Evolutionary conservation across 129 eudicot species (phyloP), one percentile per base, ranked within the genome.

Genomic region (Escallonia herrerae): DNA sequence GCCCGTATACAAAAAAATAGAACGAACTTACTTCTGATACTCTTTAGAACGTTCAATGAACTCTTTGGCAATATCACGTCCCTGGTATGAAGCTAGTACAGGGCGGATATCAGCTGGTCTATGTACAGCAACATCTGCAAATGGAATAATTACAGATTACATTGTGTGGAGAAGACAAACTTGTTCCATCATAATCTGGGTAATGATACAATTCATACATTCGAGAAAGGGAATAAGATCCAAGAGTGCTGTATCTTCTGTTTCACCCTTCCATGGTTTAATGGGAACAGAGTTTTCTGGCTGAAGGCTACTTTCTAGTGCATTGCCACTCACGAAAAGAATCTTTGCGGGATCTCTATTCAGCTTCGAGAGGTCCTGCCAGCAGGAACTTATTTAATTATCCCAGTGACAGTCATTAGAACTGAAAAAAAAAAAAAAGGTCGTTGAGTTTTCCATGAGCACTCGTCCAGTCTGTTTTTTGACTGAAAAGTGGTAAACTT

Each of bases 151-250:
- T 9, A 54, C 44, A 11, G 11, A 44, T 22, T 7, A n/a, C 4
- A 22, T 22, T 22, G 33, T 22, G 33, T 22, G 33, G 33, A 22
- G 1, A 22, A 22, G 33, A 22, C 33, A 22, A 22, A 22, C 33
- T 22, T 22, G 33, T 1, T 22, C 1, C 33, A 22, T 0, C 33
- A 22, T 22, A 45, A 11, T 15, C 49, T 58, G 46, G 64, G 3
- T 47, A 40, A n/a, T 33, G 3, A 11, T 14, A 15, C 2, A 22
- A 54, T 51, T 67, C 85, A 82, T 73, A 87, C 97, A 91, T 45
- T 87, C 94, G 64, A 91, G 94, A 69, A 91, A 91, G 7, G 97
- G 97, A 76, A 91, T 82, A 63, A 91, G 91, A 83, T 91, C 97
- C 65, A 91, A 43, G 53, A 91, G 88, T 61, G 82, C 53, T 8